Evolutionary conservation across 208 protist genomes (phyloP).

Genomic region (Lotmaria passim): DNA sequence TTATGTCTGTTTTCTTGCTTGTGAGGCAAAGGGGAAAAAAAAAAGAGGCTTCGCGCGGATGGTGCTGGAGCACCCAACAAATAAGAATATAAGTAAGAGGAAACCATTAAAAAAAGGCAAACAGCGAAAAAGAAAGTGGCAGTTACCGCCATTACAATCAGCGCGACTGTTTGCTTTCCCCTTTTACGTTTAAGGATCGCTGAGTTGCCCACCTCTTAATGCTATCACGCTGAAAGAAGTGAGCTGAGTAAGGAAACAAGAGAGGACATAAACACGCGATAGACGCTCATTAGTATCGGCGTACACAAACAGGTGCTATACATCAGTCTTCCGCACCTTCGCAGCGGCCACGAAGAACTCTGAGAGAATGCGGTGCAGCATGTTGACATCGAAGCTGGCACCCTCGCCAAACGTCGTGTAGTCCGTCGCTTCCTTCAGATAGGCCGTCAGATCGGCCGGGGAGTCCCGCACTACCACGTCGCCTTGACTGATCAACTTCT

Average conservation of each 20-base stretch:
- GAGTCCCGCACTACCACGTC: constrained; percentile 33
- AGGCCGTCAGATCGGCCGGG: constrained; percentile 23
- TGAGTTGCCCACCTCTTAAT: no score
- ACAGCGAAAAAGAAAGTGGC: not conserved
- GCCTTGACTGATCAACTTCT: constrained; percentile 57
- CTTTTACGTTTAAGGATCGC: no score
- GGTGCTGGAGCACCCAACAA: not conserved
- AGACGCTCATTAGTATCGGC: not conserved
- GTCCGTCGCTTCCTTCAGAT: constrained; percentile 49
- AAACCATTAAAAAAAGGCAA: not conserved
- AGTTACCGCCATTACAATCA: not conserved
- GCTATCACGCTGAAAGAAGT: no score
- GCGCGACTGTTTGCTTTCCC: no score
- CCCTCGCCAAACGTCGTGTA: constrained; percentile 55
- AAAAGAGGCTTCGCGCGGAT: not conserved
- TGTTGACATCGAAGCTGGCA: constrained; percentile 20
- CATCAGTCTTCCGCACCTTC: not conserved
- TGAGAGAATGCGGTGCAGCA: constrained; percentile 39
- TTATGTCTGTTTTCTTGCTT: not conserved
- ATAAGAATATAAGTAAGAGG: not conserved
- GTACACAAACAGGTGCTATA: not conserved
- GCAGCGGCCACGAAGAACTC: constrained; percentile 39
- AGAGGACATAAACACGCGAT: not conserved
- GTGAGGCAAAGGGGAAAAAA: not conserved
- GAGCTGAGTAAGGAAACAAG: no score